These are phyloP conservation scores for Pythium volutum DNA, from an alignment of 352 stramenopile genomes.

Conservation along the genomic window DNA sequence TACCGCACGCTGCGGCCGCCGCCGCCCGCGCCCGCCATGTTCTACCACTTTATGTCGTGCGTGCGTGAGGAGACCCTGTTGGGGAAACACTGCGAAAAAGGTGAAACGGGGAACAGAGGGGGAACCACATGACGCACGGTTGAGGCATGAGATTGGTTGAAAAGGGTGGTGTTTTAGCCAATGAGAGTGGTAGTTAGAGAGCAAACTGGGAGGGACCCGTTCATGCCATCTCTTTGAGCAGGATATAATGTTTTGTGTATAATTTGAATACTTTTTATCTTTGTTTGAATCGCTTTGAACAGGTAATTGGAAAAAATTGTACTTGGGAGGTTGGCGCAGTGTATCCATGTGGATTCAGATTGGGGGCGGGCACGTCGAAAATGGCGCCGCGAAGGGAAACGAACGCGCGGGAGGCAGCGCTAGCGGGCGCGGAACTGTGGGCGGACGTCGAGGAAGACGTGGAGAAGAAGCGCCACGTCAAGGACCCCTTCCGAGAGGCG, in stretches of 20 bases:
- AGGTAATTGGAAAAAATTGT: too few relatives aligned
- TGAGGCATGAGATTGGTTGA: neutral
- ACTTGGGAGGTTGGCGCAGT: too few relatives aligned
- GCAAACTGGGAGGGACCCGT: too few relatives aligned
- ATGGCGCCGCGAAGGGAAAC: constrained; percentile 25
- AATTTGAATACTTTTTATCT: too few relatives aligned
- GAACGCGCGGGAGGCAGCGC: constrained; percentile 3
- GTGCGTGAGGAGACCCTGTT: neutral
- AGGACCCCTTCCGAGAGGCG: constrained; percentile 32
- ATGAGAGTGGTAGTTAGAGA: too few relatives aligned
- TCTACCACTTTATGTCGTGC: neutral
- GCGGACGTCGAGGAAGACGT: constrained; percentile 34
- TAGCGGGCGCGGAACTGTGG: neutral
- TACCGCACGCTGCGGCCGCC: constrained; percentile 16
- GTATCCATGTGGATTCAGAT: constrained; percentile 12
- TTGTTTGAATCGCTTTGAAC: too few relatives aligned
- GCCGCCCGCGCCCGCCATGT: constrained; percentile 11
- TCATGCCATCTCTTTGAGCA: too few relatives aligned
- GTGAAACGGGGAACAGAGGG: neutral
- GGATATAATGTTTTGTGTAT: too few relatives aligned
- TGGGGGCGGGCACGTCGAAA: neutral
- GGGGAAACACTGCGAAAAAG: neutral
- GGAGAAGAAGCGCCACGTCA: constrained; percentile 37
- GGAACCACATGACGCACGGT: neutral
- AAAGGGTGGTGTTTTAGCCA: neutral